Evolutionary conservation across 2,329 filamentous ascomycete genomes (phyloP).

Genomic region (Fusarium sp.): DNA sequence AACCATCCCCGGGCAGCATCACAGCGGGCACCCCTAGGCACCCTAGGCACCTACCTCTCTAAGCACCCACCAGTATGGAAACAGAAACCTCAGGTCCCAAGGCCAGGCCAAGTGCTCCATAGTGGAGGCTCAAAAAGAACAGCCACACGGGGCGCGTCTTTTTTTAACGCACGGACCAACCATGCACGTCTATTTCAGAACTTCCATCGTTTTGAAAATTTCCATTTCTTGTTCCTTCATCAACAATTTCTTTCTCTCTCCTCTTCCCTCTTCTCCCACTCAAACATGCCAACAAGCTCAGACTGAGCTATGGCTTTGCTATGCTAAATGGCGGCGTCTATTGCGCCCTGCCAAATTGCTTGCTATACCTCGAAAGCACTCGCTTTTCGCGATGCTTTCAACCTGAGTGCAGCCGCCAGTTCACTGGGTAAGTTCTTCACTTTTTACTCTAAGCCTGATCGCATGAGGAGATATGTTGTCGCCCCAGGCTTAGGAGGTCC

Average conservation of each 20-base stretch:
- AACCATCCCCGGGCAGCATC: background rate
- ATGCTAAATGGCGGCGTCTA: background rate
- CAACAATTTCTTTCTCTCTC: slow-evolving; percentile 27
- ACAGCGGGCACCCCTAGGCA: background rate
- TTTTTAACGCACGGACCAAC: slow-evolving; percentile 39
- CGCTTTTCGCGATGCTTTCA: slow-evolving; percentile 5
- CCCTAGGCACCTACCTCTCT: background rate
- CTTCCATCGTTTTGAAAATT: slow-evolving; percentile 37
- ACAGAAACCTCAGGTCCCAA: slow-evolving; percentile 24
- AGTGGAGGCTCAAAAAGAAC: background rate
- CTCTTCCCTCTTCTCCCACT: background rate
- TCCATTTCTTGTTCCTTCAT: slow-evolving; percentile 42
- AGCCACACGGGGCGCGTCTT: slow-evolving; percentile 32
- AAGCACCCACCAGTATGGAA: background rate
- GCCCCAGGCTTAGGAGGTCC: slow-evolving; percentile 62
- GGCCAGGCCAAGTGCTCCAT: background rate
- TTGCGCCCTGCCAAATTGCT: background rate
- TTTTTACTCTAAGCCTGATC: slow-evolving; percentile 26
- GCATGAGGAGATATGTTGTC: slow-evolving; percentile 61
- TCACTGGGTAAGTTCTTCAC: slow-evolving; percentile 34
- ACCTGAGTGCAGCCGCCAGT: slow-evolving; percentile 6
- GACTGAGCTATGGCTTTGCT: background rate
- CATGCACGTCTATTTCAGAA: slow-evolving; percentile 39
- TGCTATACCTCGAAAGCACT: slow-evolving; percentile 18
- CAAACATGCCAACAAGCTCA: slow-evolving; percentile 8